Base-by-base conservation (phyloP, 805 yeast genomes). In the Yarrowia sp. region DNA sequence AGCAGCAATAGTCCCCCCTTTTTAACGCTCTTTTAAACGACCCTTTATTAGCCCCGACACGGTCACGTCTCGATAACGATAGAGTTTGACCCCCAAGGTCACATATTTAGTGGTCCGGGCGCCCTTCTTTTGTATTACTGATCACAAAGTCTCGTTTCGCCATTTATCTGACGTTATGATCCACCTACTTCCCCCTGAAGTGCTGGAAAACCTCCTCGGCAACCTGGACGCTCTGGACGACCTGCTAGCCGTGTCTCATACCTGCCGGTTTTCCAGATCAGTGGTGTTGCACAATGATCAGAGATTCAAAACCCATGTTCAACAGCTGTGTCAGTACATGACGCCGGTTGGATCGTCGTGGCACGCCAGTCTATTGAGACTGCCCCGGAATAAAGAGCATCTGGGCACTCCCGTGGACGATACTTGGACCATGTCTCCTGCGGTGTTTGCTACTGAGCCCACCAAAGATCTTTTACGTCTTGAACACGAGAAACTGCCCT, bases 11-110 rank as follows among this genome's bases (percentile, higher is more conserved):
- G 10, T 1, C 38, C 38, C 38, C 38, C 38, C 38, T 36, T 36
- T 6, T 36, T 36, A 36, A 36, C 30, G 3, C 30, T 9, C 13
- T 36, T 36, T 9, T 12, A 36, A 6, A 36, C 17, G 56, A 42
- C 38, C 61, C 46, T 38, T 46, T 55, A 38, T 53, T 53, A 53
- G 34, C 63, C 42, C 64, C 13, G 39, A n/a, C 33, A 50, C 20
- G 49, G 61, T 40, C 40, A 34, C 60, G 24, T 38, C 50, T 33
- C 64, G 64, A 58, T 58, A 58, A 58, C 64, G 64, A 58, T 58
- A 58, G 33, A 43, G 64, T 58, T 58, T 58, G 64, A 58, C 64
- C 64, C 50, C 24, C 64, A 58, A 58, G 64, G 64, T 58, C 42
- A 42, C 64, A 42, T 58, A 33, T 58, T 33, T 33, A 55, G 63